Conservation (phyloP, 805 yeast genomes). For the Yarrowia phangngaensis region DNA sequence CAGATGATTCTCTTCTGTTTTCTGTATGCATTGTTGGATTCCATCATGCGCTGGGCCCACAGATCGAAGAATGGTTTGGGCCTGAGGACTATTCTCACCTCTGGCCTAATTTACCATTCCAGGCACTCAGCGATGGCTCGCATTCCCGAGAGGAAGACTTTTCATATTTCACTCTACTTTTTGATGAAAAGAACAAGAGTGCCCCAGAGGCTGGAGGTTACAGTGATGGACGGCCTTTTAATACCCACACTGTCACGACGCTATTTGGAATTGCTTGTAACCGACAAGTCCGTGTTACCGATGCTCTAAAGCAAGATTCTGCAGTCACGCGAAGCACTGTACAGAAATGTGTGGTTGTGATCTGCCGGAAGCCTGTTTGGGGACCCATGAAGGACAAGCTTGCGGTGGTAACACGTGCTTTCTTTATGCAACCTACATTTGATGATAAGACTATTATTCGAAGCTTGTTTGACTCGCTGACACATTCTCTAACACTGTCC, state of each 20-base stretch:
- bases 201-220: slow-evolving; percentile 43
- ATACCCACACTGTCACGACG: slow-evolving; percentile 53
- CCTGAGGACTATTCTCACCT: slow-evolving; percentile 45
- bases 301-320: slow-evolving; percentile 52
- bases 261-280: slow-evolving; percentile 95
- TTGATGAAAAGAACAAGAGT: slow-evolving; percentile 51
- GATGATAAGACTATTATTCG: slow-evolving; percentile 64
- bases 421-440: slow-evolving; percentile 76
- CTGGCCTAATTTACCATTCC: slow-evolving; percentile 90
- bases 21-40: slow-evolving; percentile 90
- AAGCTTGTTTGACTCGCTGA: slow-evolving; percentile 61
- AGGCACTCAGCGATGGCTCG: slow-evolving; percentile 93
- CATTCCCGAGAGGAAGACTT: slow-evolving; percentile 92
- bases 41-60: slow-evolving; percentile 91
- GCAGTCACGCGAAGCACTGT: slow-evolving; percentile 82
- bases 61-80: slow-evolving; percentile 83
- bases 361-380: slow-evolving; percentile 82
- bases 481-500: slow-evolving; percentile 36
- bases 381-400: slow-evolving; percentile 82
- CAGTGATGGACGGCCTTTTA: slow-evolving; percentile 43
- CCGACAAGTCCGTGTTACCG: slow-evolving; percentile 67
- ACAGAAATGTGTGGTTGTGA: slow-evolving; percentile 84
- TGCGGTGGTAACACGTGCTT: slow-evolving; percentile 81
- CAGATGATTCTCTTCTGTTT: slow-evolving; percentile 48
- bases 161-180: slow-evolving; percentile 79